phyloP scores from a whole-genome alignment of 805 yeast species.

The Clavispora asparagi region DNA sequence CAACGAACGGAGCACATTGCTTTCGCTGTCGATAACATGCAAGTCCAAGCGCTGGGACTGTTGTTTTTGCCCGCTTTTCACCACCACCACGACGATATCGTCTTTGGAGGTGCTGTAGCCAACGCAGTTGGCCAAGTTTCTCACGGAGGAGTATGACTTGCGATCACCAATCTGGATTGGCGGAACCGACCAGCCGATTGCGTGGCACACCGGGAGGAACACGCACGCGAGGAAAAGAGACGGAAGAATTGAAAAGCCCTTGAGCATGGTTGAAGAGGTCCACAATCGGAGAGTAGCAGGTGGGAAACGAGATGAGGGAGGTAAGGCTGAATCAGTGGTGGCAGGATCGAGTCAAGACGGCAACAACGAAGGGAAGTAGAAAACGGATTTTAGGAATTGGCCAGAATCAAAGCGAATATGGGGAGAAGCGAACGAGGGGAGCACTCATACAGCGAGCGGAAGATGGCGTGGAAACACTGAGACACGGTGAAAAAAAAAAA shows the following conservation, averaged over 20 bases:
- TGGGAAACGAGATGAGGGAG: background rate
- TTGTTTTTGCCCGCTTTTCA: conserved; percentile 26
- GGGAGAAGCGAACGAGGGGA: background rate
- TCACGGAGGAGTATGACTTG: conserved; percentile 23
- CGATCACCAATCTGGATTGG: conserved; percentile 29
- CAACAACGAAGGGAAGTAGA: background rate
- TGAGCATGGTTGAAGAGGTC: background rate
- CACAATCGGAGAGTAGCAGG: background rate
- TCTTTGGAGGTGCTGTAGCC: conserved; percentile 31
- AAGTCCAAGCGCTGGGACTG: conserved; percentile 32
- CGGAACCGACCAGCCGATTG: conserved; percentile 31
- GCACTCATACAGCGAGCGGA: background rate
- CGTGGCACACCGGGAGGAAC: conserved; percentile 3
- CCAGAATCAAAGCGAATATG: background rate
- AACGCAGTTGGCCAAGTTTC: conserved; percentile 31
- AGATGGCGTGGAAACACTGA: background rate
- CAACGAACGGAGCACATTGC: conserved; percentile 29
- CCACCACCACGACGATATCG: conserved; percentile 31
- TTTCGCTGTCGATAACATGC: conserved; percentile 32
- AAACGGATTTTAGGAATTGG: background rate
- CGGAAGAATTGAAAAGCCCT: background rate
- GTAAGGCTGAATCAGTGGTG: background rate
- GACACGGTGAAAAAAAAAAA: background rate
- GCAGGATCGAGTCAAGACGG: background rate
- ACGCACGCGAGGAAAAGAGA: background rate